A percentile compares a stretch with the other conserved stretches of the same genome.
Conservation (phyloP, 164 flowering plant species). For the Tinospora cordifolia region DNA sequence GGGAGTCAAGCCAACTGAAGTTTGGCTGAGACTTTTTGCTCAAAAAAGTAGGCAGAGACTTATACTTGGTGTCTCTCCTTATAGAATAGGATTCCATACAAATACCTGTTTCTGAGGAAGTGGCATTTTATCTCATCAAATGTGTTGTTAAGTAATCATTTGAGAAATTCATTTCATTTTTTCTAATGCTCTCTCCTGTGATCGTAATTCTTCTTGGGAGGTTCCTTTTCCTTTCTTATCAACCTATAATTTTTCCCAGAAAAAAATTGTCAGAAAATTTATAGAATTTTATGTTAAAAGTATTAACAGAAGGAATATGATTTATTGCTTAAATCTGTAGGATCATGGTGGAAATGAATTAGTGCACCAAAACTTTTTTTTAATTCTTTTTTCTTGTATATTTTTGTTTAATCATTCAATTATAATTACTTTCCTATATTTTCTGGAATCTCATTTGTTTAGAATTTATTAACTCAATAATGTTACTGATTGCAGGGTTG, state of each 20-base stretch:
- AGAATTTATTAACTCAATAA: conserved; percentile 6
- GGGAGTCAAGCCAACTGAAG: neutral
- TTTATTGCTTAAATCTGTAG: neutral
- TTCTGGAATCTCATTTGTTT: conserved; percentile 1
- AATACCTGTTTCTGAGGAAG: too few species aligned
- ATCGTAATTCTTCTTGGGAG: neutral
- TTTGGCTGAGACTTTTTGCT: neutral
- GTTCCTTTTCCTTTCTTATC: neutral
- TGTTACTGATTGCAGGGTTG: conserved; percentile 60
- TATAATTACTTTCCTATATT: neutral
- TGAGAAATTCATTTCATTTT: neutral
- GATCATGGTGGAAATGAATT: neutral
- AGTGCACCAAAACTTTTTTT: neutral
- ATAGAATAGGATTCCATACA: too few species aligned
- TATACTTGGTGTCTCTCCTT: neutral
- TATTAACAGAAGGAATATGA: neutral
- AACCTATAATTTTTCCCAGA: neutral
- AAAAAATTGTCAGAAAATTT: neutral
- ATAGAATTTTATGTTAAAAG: neutral
- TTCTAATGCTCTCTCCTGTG: neutral
- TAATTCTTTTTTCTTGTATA: neutral
- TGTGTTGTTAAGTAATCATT: too few species aligned
- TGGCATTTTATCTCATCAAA: too few species aligned
- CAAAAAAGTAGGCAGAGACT: neutral
- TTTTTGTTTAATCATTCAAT: neutral